A percentile compares a stretch with the other conserved stretches of the same genome.
Conservation (phyloP, 345 rosid species). For the Ailanthus altissimus region DNA sequence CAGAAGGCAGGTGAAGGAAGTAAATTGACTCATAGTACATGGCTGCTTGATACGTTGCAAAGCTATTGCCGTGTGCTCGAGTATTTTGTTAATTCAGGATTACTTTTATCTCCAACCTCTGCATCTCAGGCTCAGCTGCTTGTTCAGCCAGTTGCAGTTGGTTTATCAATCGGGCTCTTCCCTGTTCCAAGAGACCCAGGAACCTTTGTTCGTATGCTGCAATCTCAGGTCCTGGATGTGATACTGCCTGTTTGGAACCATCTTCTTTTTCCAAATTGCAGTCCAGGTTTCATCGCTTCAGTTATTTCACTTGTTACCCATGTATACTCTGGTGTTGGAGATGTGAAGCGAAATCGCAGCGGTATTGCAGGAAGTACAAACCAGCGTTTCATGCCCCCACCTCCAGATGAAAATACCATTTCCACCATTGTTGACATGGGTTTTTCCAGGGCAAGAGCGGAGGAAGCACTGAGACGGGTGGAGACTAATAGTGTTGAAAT, state of each 20-base stretch:
- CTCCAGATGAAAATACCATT: conserved; percentile 86
- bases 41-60: conserved; percentile 86
- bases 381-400: conserved; percentile 77
- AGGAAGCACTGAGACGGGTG: conserved; percentile 85
- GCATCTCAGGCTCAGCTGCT: conserved; percentile 86
- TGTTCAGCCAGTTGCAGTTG: conserved; percentile 83
- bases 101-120: conserved; percentile 66
- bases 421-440: conserved; percentile 97
- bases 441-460: conserved; percentile 94
- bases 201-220: conserved; percentile 78
- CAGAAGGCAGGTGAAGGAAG: conserved; percentile 72
- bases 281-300: conserved; percentile 72
- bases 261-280: conserved; percentile 72
- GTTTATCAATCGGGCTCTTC: conserved; percentile 85
- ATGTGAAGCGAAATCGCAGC: conserved; percentile 68
- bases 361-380: conserved; percentile 66
- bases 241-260: conserved; percentile 90
- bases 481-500: conserved; percentile 96
- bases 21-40: conserved; percentile 57
- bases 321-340: conserved; percentile 86
- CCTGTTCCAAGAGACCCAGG: conserved; percentile 96
- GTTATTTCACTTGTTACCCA: conserved; percentile 76
- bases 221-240: conserved; percentile 88
- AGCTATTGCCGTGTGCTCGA: conserved; percentile 77
- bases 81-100: conserved; percentile 80